phyloP scores from a whole-genome alignment of 2,329 filamentous ascomycete genomes.

The Talaromyces atroroseus region DNA sequence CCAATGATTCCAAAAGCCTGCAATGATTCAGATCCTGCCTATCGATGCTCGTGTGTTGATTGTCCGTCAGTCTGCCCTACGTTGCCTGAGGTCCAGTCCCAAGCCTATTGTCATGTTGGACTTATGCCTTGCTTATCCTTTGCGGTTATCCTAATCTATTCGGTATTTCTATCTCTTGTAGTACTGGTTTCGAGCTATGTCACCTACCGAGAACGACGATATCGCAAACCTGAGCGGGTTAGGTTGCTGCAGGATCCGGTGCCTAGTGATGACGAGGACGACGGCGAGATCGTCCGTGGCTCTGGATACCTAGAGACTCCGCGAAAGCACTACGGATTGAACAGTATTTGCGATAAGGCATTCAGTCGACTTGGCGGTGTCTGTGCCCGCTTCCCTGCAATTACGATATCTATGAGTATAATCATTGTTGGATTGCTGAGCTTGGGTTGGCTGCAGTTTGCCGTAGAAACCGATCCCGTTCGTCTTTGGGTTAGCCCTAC shows the following conservation, averaged over 20 bases:
- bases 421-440: slow-evolving; percentile 72
- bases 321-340: slow-evolving; percentile 73
- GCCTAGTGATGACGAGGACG: slow-evolving; percentile 88
- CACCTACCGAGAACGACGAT: slow-evolving; percentile 66
- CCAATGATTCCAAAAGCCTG: slow-evolving; percentile 75
- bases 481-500: slow-evolving; percentile 94
- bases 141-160: slow-evolving; percentile 80
- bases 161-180: slow-evolving; percentile 64
- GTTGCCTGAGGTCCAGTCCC: slow-evolving; percentile 67
- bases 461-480: slow-evolving; percentile 86
- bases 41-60: slow-evolving; percentile 88
- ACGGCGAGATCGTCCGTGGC: slow-evolving; percentile 74
- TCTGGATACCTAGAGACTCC: slow-evolving; percentile 73
- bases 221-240: slow-evolving; percentile 73
- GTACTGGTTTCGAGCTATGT: slow-evolving; percentile 66
- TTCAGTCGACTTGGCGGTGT: slow-evolving; percentile 76
- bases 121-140: slow-evolving; percentile 90
- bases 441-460: slow-evolving; percentile 79
- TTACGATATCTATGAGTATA: slow-evolving; percentile 75
- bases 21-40: slow-evolving; percentile 80
- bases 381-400: slow-evolving; percentile 75
- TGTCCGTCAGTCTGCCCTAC: slow-evolving; percentile 80
- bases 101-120: slow-evolving; percentile 73
- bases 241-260: slow-evolving; percentile 77
- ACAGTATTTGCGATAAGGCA: slow-evolving; percentile 70